These are phyloP conservation scores for Torrubiellomyces zombiae DNA, from an alignment of 2,329 filamentous ascomycete species.

Conservation along the genomic window DNA sequence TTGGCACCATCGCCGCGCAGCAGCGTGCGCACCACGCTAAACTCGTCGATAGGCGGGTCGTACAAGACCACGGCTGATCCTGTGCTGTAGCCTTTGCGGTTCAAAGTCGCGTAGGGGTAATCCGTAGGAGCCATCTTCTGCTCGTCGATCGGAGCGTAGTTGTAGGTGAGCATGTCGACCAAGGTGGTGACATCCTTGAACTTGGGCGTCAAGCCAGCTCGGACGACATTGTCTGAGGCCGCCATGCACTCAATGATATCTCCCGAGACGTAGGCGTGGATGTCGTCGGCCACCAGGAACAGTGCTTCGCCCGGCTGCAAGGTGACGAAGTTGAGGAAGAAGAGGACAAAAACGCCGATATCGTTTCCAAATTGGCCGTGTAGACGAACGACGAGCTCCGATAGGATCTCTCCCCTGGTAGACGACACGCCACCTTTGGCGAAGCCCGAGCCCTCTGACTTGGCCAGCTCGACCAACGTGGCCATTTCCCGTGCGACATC, in stretches of 20 bases:
- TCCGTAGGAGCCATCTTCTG: conserved; percentile 82
- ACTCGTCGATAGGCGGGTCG: conserved; percentile 93
- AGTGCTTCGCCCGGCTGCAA: conserved; percentile 81
- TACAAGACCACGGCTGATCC: conserved; percentile 61
- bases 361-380: conserved; percentile 76
- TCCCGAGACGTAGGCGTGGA: conserved; percentile 83
- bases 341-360: conserved; percentile 85
- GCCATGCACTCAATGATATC: conserved; percentile 99
- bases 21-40: conserved; percentile 70
- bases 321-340: conserved; percentile 92
- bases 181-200: conserved; percentile 92
- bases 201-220: conserved; percentile 92
- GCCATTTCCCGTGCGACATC: conserved; percentile 38
- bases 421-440: conserved; percentile 55
- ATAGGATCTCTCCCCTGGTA: conserved; percentile 51
- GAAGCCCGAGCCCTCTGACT: conserved; percentile 53
- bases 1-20: conserved; percentile 59
- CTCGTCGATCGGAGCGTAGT: conserved; percentile 81
- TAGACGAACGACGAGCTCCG: conserved; percentile 60
- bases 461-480: conserved; percentile 54
- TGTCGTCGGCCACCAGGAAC: conserved; percentile 92
- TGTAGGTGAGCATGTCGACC: conserved; percentile 85
- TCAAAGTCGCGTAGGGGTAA: conserved; percentile 74
- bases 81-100: conserved; percentile 66
- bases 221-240: conserved; percentile 94